A percentile compares a stretch with the other conserved stretches of the same genome.
Evolutionary conservation across 768 basidiomycete species (phyloP).

Genomic region (Postia placenta): DNA sequence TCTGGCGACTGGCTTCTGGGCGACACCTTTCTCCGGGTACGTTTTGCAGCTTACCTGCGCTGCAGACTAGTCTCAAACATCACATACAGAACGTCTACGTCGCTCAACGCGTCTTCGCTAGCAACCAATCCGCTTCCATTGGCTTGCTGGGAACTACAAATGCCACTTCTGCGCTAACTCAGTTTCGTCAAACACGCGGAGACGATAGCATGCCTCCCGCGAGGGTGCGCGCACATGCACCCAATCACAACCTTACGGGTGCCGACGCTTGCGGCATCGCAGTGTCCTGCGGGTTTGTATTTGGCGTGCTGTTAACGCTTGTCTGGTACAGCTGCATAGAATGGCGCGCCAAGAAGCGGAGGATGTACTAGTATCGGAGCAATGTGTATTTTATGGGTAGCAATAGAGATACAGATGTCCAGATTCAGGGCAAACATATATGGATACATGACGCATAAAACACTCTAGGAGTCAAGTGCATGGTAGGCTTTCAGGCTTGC

Average conservation of each 20-base stretch:
- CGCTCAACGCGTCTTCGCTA: slow-evolving; percentile 38
- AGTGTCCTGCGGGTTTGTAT: slow-evolving; percentile 29
- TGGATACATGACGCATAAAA: neutral
- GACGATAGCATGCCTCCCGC: slow-evolving; percentile 28
- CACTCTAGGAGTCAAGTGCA: too few species aligned
- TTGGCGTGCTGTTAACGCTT: slow-evolving; percentile 24
- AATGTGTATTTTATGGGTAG: neutral
- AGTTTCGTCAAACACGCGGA: slow-evolving; percentile 39
- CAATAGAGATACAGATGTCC: slow-evolving; percentile 2
- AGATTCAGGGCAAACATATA: neutral
- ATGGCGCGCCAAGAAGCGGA: neutral
- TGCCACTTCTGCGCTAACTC: slow-evolving; percentile 25
- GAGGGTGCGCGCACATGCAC: slow-evolving; percentile 10
- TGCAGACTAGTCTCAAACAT: neutral
- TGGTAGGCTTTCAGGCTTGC: too few species aligned
- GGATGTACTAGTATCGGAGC: slow-evolving; percentile 1
- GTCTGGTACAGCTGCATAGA: neutral
- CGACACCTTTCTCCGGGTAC: slow-evolving; percentile 49
- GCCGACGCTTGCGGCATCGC: slow-evolving; percentile 23
- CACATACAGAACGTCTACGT: slow-evolving; percentile 45
- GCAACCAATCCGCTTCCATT: slow-evolving; percentile 33
- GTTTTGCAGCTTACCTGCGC: slow-evolving; percentile 10
- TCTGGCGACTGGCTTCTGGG: slow-evolving; percentile 59
- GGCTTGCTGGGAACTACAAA: slow-evolving; percentile 44
- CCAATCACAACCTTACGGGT: slow-evolving; percentile 11